Conservation (phyloP, 176 grass and related monocot species). For the Aegilops bicornis region DNA sequence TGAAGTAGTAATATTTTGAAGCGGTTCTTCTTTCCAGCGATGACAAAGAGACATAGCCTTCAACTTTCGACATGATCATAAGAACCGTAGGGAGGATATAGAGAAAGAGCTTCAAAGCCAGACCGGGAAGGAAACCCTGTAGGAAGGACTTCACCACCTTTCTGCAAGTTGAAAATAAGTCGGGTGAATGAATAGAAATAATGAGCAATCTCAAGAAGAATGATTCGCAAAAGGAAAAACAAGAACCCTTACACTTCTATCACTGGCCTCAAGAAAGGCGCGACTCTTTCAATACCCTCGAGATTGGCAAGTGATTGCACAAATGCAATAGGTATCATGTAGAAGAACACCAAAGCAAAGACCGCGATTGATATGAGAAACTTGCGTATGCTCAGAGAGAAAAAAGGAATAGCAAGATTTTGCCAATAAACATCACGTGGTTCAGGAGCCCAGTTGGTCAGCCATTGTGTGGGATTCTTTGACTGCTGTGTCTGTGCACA, state of each 20-base stretch:
- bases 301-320: conserved; percentile 99
- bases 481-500: conserved; percentile 98
- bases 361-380: conserved; percentile 76
- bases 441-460: conserved; percentile 96
- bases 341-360: conserved; percentile 92
- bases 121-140: conserved; percentile 92
- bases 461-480: conserved; percentile 86
- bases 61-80: conserved; percentile 90
- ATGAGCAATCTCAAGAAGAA: background rate
- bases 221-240: background rate
- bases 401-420: conserved; percentile 95
- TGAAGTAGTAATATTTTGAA: conserved; percentile 99
- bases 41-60: conserved; percentile 92
- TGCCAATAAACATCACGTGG: conserved; percentile 95
- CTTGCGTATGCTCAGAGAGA: conserved; percentile 87
- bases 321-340: conserved; percentile 96
- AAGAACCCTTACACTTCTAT: conserved; percentile 70
- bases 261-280: conserved; percentile 87
- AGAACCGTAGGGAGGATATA: conserved; percentile 91
- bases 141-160: conserved; percentile 80
- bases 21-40: conserved; percentile 87
- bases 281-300: conserved; percentile 95
- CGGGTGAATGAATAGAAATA: background rate
- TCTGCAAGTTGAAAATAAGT: conserved; percentile 50
- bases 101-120: conserved; percentile 89